Base-by-base conservation (phyloP, 176 grass and related monocot species). In the Leersia perrieri region DNA sequence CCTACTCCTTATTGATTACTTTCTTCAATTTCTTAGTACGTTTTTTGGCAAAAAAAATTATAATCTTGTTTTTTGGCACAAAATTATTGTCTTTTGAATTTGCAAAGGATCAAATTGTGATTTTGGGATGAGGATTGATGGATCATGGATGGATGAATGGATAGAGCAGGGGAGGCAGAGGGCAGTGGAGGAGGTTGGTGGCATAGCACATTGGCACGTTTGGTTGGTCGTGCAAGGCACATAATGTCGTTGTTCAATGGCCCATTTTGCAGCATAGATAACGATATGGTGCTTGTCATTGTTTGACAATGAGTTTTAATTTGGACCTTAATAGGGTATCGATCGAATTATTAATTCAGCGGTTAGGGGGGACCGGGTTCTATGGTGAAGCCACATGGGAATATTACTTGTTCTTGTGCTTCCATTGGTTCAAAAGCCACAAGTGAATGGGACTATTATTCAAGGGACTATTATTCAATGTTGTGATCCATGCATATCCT, bases 151-250 rank as follows among this genome's bases (percentile, higher is more conserved):
- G 35, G 35, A 57, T 57, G 47, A 7, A 57, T 57, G 51, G 51
- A 57, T 57, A 57, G 18, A 57, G 36, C 49, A 34, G 35, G 28
- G 36, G 73, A 47, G 64, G 45, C 82, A 78, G 53, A 13, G 62
- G 30, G n/a, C 11, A 63, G 83, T 78, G 74, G 53, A 75, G 70
- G 84, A 45, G 33, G 76, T 58, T 35, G 62, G 49, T 53, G 49
- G 49, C 49, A 15, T 79, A 18, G 60, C 61, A 30, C 58, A 20
- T 22, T 66, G 25, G 60, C 61, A 30, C 58, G 26, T 22, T 66
- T 63, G 18, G 83, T 39, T 79, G 41, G 41, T 18, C 60, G 26
- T 42, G 44, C 60, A 80, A 80, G 9, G 66, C 27, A 27, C 62
- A 58, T 58, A 3, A 58, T 58, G 53, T 58, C 8, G 9, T 67